These are phyloP conservation scores for Fusarium dimerum DNA, from an alignment of 2,329 filamentous ascomycete species.

Conservation along the genomic window DNA sequence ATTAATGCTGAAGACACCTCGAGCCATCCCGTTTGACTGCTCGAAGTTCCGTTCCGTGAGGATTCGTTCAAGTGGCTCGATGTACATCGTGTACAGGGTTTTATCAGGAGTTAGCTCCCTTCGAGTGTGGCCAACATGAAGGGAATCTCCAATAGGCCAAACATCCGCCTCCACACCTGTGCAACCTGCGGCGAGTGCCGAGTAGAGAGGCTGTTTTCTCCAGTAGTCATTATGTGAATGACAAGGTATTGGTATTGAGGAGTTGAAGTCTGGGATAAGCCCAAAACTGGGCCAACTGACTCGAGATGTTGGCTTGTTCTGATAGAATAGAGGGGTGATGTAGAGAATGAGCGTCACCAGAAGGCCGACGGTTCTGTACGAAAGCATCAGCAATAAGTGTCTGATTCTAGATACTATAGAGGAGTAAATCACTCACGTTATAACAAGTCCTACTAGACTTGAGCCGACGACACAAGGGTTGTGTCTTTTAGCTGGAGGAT, in stretches of 20 bases:
- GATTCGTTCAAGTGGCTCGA: constrained; percentile 62
- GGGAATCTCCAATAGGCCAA: constrained; percentile 55
- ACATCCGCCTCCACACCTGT: constrained; percentile 70
- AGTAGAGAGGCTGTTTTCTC: constrained; percentile 62
- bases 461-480: background rate
- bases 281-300: background rate
- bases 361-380: constrained; percentile 8
- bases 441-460: constrained; percentile 10
- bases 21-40: constrained; percentile 17
- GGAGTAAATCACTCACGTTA: constrained; percentile 3
- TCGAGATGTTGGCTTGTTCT: background rate
- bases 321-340: constrained; percentile 13
- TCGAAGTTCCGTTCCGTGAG: constrained; percentile 49
- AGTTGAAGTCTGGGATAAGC: background rate
- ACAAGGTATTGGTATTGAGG: constrained; percentile 51
- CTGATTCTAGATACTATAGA: background rate
- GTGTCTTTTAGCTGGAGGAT: background rate
- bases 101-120: constrained; percentile 54
- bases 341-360: constrained; percentile 12
- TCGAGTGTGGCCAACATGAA: constrained; percentile 65
- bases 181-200: constrained; percentile 60
- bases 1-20: constrained; percentile 58
- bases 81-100: constrained; percentile 63
- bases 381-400: background rate
- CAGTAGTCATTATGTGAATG: constrained; percentile 75